Evolutionary conservation across 164 flowering plant species (phyloP), one percentile per base, ranked within the genome.

Genomic region (Vitis labrusca): DNA sequence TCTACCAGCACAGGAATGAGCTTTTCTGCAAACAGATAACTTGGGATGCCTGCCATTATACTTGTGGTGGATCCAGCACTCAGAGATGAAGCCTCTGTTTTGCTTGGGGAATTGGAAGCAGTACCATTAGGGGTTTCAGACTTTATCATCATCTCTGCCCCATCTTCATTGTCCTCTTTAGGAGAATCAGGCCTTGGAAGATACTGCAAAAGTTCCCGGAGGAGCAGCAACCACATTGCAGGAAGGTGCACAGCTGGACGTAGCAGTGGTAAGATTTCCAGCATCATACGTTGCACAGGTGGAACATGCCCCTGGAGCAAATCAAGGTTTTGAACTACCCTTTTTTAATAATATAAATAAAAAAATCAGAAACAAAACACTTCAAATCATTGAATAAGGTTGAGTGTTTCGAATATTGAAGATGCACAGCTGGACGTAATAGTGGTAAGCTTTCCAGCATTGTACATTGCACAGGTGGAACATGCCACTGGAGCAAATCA

Each of bases 141-240:
- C 59, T 71, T 77, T 10, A 30, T 29, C 63, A 59, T 65, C 59
- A 48, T 59, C 56, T 79, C 77, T 13, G 65, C 59, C 15, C 76
- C 81, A 68, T 76, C 84, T 56, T 81, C 86, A 62, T 72, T 76
- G 61, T 66, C 82, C 61, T 64, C 74, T 60, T 68, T 47, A 51
- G 72, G 71, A 66, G 85, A 69, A 74, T 84, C 85, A 64, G 83
- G 69, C 76, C 81, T 78, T 61, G 97, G 97, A 69, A 96, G 94
- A 81, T 91, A 90, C 61, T 77, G 73, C 78, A 92, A 78, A 72
- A 92, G 74, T 71, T 85, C 84, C 57, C 77, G 77, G 8, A 96
- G 85, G 61, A 92, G 77, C 70, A 81, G 58, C 15, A 77, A 82
- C 99, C 99, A 96, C 97, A 92, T 85, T 50, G 97, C 78, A 71